Evolutionary conservation across 2,329 filamentous ascomycete genomes (phyloP), one percentile per base, ranked within the genome.

Genomic region (Metarhizium anisopliae): DNA sequence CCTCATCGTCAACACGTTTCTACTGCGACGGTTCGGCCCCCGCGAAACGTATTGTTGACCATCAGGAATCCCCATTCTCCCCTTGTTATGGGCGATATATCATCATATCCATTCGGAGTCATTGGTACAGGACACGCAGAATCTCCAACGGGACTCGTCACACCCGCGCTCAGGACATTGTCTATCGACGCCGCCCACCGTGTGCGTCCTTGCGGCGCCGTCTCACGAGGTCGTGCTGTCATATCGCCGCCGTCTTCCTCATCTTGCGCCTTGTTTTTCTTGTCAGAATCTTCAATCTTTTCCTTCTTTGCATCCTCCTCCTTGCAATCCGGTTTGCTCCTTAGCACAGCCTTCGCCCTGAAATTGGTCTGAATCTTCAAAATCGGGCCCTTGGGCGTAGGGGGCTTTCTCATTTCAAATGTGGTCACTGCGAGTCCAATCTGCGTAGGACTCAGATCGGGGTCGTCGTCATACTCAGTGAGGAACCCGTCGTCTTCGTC

Each of bases 31-130:
- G 70, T 81, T 61, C 72, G 74, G 16, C 69, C 72, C 40, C 66
- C 69, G 49, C 69, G 71, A 59, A 75, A 74, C 30, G 69, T 71
- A 32, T 74, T 72, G 3, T 77, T 77, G 45, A 74, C 71, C 70
- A 83, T 81, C 60, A 86, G 66, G 62, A 82, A 81, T 0, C 81
- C 79, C 83, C 83, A 86, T 67, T 85, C 83, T 5, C 80, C 80
- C 45, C 79, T 74, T 8, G 83, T 85, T 29, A 80, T 77, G 6
- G 83, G 83, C 52, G 81, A 84, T 55, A 85, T 81, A 62, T 86
- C 83, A 20, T 83, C 81, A 59, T 80, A 82, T 7, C 71, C 76
- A 59, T 84, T 82, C 1, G 81, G 82, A 56, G 82, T 85, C 68
- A 72, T 66, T 1, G 81, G 77, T 0, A 78, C 80, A 20, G 75